Base-by-base conservation (phyloP, 106 monocot species). In the Dioscorea dumetorum region DNA sequence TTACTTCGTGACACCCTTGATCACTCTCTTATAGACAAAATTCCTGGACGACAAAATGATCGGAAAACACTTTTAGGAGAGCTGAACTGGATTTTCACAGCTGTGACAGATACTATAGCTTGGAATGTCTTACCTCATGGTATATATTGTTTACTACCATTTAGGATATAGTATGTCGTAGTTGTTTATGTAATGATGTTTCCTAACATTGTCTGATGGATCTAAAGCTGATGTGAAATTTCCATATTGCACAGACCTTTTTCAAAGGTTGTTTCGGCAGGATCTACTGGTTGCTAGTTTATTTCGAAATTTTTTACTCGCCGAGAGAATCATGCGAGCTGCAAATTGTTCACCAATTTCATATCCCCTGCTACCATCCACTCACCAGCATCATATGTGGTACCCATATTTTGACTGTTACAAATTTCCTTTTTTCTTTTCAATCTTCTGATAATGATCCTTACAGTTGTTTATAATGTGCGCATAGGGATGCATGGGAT, bases 351-450 rank as follows among this genome's bases (percentile, higher is more conserved):
- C 91, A 50, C 95, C 95, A 48, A 69, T 88, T 67, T 97, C 95
- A 33, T 82, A 80, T 76, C 95, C 95, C 7, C 12, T 60, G 15
- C 76, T 97, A 11, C 95, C 95, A 24, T 82, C 86, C 28, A 97
- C 95, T 65, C 95, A 97, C 74, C 95, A 91, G 61, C 95, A 97
- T 79, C 95, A 97, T 78, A 97, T 97, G 95, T 97, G 95, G 95
- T 97, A 80, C 32, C 18, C 49, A 50, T 22, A 34, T 50, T 3
- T 28, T 28, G 28, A 28, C 28, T 28, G 28, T 28, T 28, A 28
- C 28, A 28, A 28, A 1, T 28, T 28, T 28, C 28, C 28, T 3
- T 28, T 28, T 28, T 28, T 28, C 28, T 28, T 28, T 28, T 28
- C 28, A 28, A 28, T 28, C 28, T 28, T 28, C 28, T 33, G 24